Base-by-base conservation (phyloP, 768 basidiomycete genomes). In the Suillus plorans region DNA sequence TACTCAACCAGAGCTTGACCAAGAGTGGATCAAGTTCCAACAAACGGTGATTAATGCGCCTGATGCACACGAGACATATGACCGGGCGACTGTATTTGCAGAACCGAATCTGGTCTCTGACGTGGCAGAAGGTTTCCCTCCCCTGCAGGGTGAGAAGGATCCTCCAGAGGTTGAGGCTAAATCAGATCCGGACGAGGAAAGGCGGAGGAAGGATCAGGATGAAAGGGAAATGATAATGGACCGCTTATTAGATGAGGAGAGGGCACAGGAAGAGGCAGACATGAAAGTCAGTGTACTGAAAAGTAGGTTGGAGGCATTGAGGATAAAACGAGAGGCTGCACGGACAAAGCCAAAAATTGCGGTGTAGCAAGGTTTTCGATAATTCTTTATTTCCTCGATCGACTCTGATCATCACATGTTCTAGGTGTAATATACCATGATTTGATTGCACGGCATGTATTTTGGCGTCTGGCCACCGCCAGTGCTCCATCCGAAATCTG, bases 141-240 rank as follows among this genome's bases (percentile, higher is more conserved):
- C 67, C 5, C 60, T 63, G 62, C 67, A 61, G 36, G 55, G 36
- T 20, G 58, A 59, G 18, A 28, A 28, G 5, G 53, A 55, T 55
- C 12, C 25, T 28, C 18, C 25, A 42, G 39, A 59, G 12, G 39
- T 18, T 20, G 65, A 37, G 56, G 36, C 45, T 34, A 69, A 45
- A 58, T 49, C 14, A 44, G 68, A 65, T 4, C 82, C 84, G 70
- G 85, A 82, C 57, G 80, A 81, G 60, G 72, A 74, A 60, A 80
- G 84, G 69, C 77, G 76, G 69, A 74, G 78, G 68, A 89, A 82
- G 74, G 87, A 88, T 69, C 80, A 80, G 71, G 91, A 94, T 28
- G 92, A 94, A 62, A 81, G 85, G 58, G 92, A 94, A 69, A 76
- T 94, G 65, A 94, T 94, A 52, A 91, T 94, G 89, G 92, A 94